Evolutionary conservation across 2,329 filamentous ascomycete genomes (phyloP), one percentile per base, ranked within the genome.

Genomic region (Botrytis hyacinthi): DNA sequence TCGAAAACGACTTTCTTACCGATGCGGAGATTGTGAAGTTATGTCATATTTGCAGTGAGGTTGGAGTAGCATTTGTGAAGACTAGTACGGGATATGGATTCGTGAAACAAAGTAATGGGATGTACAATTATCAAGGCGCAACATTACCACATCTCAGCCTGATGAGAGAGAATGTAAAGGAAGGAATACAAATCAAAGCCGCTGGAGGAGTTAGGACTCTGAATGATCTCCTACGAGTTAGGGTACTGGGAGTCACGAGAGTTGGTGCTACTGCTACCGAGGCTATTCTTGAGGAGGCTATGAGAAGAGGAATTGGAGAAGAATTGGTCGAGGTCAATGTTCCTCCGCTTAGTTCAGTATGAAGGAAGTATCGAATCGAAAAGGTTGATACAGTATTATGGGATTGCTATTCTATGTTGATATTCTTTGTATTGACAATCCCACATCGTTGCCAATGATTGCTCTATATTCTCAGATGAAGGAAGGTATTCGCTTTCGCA

Each of bases 51-150:
- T 90, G 88, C 78, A 85, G 85, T 0, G 78, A 82, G 0, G 51
- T 87, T 0, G 80, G 80, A 0, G 88, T 90, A 0, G 87, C 84
- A 0, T 90, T 89, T 73, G 84, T 90, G 76, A 90, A 90, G 82
- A 90, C 88, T 0, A 88, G 86, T 1, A 89, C 88, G 0, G 88
- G 88, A 0, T 90, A 89, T 76, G 88, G 87, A 0, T 89, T 90
- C 61, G 86, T 89, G 22, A 90, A 89, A 80, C 85, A 86, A 78
- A 54, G 79, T 0, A 82, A 84, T 74, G 87, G 87, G 0, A 78
- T 81, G 62, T 90, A 89, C 75, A 83, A 82, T 12, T 89, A 88
- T 79, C 82, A 83, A 20, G 88, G 87, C 0, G 87, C 87, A 0
- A 89, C 87, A 0, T 79, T 86, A 14, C 79, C 78, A 35, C 84